phyloP scores from a whole-genome alignment of 202 grass and related monocot species.

The Hordeum pubiflorum region DNA sequence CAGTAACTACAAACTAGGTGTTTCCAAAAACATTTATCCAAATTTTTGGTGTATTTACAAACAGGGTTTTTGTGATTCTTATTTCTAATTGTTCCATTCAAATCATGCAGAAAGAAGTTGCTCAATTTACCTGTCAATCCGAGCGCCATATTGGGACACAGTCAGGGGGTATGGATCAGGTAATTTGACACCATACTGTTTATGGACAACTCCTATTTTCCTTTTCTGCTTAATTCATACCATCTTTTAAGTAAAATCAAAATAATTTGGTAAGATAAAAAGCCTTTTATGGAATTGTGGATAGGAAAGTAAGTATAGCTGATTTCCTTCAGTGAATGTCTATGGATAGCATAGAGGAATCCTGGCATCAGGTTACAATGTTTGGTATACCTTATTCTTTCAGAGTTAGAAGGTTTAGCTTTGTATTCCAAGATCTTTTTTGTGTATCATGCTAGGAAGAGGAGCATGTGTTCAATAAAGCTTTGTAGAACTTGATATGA shows the following conservation, averaged over 20 bases:
- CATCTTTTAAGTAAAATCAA: neutral
- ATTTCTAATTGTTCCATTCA: conserved; percentile 21
- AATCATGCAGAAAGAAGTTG: conserved; percentile 90
- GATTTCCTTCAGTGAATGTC: neutral
- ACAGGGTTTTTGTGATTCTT: neutral
- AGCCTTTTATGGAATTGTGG: neutral
- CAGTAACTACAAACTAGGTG: neutral
- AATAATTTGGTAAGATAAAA: neutral
- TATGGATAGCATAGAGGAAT: neutral
- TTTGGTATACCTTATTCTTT: neutral
- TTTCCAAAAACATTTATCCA: neutral
- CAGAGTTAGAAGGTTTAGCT: neutral
- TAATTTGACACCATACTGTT: conserved; percentile 15
- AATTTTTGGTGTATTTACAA: neutral
- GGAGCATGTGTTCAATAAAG: neutral
- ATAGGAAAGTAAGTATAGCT: neutral
- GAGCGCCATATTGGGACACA: conserved; percentile 88
- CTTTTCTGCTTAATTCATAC: neutral
- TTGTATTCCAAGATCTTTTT: neutral
- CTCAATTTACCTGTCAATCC: conserved; percentile 86
- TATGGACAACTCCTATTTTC: neutral
- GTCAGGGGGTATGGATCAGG: conserved; percentile 99
- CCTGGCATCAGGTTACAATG: neutral
- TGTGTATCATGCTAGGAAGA: neutral
- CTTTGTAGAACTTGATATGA: neutral